Evolutionary conservation across 2,329 filamentous ascomycete species (phyloP), one percentile per base, ranked within the genome.

Genomic region (Teratosphaeria pseudoeucalypti): DNA sequence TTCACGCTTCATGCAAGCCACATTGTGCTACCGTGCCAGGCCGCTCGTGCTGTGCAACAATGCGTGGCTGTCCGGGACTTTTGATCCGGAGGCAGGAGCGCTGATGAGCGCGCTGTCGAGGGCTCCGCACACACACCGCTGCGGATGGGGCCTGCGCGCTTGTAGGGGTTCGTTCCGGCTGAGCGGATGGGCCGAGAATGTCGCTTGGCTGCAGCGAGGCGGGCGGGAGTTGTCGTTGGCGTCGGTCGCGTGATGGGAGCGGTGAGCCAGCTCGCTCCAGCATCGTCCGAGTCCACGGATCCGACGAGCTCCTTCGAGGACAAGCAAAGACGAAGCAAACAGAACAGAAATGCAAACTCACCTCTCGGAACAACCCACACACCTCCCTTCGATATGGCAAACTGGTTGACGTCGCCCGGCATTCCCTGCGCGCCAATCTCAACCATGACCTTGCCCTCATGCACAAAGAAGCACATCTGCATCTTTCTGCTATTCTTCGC

Each of bases 391-490:
- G 86, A 85, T 64, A 96, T 91, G 59, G 87, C 85, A 72, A 99
- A 97, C 62, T 81, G 78, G 27, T 82, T 87, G 64, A 88, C 83
- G 64, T 88, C 66, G 12, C 53, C 59, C 6, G 49, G 53, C 59
- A 61, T 57, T 2, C 66, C 68, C 29, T 62, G 63, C 26, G 67
- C 66, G 54, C 68, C 85, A 55, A 95, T 83, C 32, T 85, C 88
- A 23, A 96, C 92, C 64, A 85, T 80, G 23, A 96, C 90, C 64
- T 88, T 85, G 26, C 94, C 94, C 53, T 83, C 82, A 66, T 90
- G 87, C 34, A 99, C 88, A 67, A 95, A 96, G 74, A 97, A 97
- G 1, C 89, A 86, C 87, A 99, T 94, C 71, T 96, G 91, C 90
- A 96, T 97, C 77, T 89, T 92, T 63, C 92, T 83, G 39, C 89